These are phyloP conservation scores for Eucalyptus erythrocorys DNA, from an alignment of 345 rosid species.

Conservation along the genomic window DNA sequence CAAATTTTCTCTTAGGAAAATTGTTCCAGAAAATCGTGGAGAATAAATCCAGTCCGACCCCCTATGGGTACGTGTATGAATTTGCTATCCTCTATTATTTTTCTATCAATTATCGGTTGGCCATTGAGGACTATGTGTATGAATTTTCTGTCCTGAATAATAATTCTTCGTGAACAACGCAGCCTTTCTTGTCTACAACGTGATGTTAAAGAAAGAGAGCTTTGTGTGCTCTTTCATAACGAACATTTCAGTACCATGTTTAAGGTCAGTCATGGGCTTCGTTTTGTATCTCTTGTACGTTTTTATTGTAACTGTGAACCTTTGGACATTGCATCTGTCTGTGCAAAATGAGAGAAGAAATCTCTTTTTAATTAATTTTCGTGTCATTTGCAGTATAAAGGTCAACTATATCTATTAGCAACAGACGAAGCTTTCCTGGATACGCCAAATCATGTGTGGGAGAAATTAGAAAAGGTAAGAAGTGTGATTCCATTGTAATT, in stretches of 20 bases:
- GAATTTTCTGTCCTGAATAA: background rate
- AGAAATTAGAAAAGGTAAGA: slow-evolving; percentile 83
- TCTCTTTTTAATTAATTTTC: background rate
- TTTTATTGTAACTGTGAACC: background rate
- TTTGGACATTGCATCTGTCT: background rate
- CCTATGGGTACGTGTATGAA: slow-evolving; percentile 45
- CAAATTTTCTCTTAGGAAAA: slow-evolving; percentile 42
- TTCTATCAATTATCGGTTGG: background rate
- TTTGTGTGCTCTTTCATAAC: slow-evolving; percentile 87
- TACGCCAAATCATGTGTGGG: slow-evolving; percentile 90
- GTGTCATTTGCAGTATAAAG: slow-evolving; percentile 53
- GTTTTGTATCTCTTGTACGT: background rate
- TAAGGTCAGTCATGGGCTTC: slow-evolving; percentile 46
- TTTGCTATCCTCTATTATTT: background rate
- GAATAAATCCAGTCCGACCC: slow-evolving; percentile 1
- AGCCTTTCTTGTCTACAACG: slow-evolving; percentile 84
- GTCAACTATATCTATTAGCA: slow-evolving; percentile 86
- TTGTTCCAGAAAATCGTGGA: slow-evolving; percentile 60
- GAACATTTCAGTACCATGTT: slow-evolving; percentile 98
- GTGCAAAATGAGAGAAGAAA: background rate
- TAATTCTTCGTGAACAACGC: background rate
- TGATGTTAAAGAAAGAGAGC: slow-evolving; percentile 77
- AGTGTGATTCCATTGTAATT: background rate
- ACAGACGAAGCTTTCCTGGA: slow-evolving; percentile 83
- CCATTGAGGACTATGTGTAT: background rate